Percentiles rank a stretch among this genome's conserved stretches.
Conservation (phyloP, 2,329 filamentous ascomycete genomes). For the Diplodia seriata region DNA sequence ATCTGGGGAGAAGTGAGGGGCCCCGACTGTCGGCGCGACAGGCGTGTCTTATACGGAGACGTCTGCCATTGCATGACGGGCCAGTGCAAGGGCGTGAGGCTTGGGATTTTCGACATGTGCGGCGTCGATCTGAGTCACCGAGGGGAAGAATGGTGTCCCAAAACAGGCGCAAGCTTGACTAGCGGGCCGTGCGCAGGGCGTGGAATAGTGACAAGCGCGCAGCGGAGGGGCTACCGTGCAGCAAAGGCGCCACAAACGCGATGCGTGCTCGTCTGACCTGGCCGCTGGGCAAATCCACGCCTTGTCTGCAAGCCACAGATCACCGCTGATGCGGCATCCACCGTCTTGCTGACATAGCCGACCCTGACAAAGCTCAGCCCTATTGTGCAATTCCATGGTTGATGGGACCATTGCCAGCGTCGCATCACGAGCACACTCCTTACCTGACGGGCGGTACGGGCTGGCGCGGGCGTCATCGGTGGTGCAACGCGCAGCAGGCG, state of each 20-base stretch:
- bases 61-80: background rate
- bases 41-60: conserved; percentile 1
- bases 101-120: conserved; percentile 6
- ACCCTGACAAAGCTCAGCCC: conserved; percentile 15
- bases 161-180: background rate
- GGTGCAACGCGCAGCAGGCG: background rate
- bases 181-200: conserved; percentile 25
- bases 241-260: background rate
- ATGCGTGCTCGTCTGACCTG: conserved; percentile 13
- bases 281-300: conserved; percentile 12
- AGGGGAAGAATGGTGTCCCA: conserved; percentile 1
- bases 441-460: background rate
- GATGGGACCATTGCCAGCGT: no score
- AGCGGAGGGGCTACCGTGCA: conserved; percentile 6
- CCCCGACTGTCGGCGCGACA: background rate
- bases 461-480: conserved; percentile 4
- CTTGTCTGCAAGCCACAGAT: conserved; percentile 8
- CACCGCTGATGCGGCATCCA: background rate
- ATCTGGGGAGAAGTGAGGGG: conserved; percentile 10
- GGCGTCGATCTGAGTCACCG: conserved; percentile 32
- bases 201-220: conserved; percentile 12
- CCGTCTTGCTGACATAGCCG: background rate
- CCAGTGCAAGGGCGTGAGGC: conserved; percentile 9
- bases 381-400: conserved; percentile 6
- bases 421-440: background rate